phyloP scores from a whole-genome alignment of 176 grass and related monocot species.

The Rhynchospora breviuscula region DNA sequence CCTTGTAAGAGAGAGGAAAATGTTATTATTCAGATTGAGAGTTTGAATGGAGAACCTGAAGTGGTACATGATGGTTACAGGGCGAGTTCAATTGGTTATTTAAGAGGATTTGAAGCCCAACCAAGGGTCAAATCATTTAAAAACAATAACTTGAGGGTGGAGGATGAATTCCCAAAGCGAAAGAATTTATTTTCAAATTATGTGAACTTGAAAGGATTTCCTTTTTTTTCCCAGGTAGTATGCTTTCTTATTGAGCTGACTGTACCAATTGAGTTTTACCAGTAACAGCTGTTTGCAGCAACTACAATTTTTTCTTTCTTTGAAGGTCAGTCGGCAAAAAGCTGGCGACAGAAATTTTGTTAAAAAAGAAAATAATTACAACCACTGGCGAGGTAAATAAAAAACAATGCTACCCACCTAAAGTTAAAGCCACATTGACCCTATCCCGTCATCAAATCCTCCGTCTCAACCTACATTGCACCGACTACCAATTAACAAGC shows the following conservation, averaged over 20 bases:
- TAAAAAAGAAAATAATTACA: too few relatives aligned
- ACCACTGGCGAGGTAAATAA: too few relatives aligned
- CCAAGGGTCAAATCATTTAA: slow-evolving; percentile 55
- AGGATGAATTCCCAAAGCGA: slow-evolving; percentile 38
- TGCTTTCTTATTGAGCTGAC: background rate
- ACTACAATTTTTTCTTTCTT: background rate
- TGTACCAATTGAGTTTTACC: background rate
- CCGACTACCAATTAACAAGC: background rate
- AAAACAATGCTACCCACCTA: too few relatives aligned
- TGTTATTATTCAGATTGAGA: slow-evolving; percentile 21
- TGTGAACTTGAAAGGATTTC: slow-evolving; percentile 33
- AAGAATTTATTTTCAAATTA: slow-evolving; percentile 48
- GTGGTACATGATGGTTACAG: slow-evolving; percentile 2
- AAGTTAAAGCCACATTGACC: too few relatives aligned
- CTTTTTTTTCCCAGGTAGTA: slow-evolving; percentile 51
- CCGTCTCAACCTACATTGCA: too few relatives aligned
- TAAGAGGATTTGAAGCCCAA: slow-evolving; percentile 38
- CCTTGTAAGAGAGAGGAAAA: slow-evolving; percentile 32
- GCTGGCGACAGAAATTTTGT: too few relatives aligned
- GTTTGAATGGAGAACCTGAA: slow-evolving; percentile 31
- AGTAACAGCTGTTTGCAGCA: background rate
- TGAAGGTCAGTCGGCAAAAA: too few relatives aligned
- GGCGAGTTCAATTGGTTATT: slow-evolving; percentile 24
- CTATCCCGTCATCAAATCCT: too few relatives aligned
- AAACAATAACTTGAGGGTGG: slow-evolving; percentile 59